Evolutionary conservation across 179 eudicot species (phyloP), one percentile per base, ranked within the genome.

Genomic region (Patellifolia procumbens): DNA sequence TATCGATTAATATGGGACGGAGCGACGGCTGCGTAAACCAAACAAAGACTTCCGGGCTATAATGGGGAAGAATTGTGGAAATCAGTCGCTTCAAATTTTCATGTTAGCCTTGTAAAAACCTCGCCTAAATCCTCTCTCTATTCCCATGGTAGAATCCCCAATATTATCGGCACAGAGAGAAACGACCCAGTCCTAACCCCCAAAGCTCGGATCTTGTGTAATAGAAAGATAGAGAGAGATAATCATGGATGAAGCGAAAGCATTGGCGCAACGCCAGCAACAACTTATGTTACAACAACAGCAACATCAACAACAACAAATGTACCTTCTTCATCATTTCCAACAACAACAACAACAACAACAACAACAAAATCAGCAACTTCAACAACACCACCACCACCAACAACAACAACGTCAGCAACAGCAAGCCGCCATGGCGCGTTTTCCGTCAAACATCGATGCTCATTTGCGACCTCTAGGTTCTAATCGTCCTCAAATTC

Each of bases 391-490:
- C 12, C 80, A 77, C 2, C 75, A 66, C 0, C 74, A 66, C 0
- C 62, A 32, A 6, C 68, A 68, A 12, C 75, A 62, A 29, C 81
- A 78, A 43, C 72, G 67, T 7, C 81, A 78, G 0, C 86, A 84
- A 68, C 89, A 86, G 5, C 87, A 81, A 79, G 76, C 83, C 45
- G 67, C 82, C 28, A 83, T 88, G 68, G 84, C 91, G 29, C 88
- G 91, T 12, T 88, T 88, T 73, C 91, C 91, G 4, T 86, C 91
- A n/a, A 88, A 86, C 77, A 88, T 88, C 46, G 87, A 86, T n/a
- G 89, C 85, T 22, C 91, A 88, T 83, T 75, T 86, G 48, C 83
- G 90, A 24, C 88, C 90, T 59, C 84, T 81, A 5, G 86, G 86
- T 16, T 68, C 80, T 34, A 78, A 45, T 42, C 84, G 78, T 32